These are phyloP conservation scores for Trichoderma koningiopsis DNA, from an alignment of 2,329 filamentous ascomycete species.

Conservation along the genomic window DNA sequence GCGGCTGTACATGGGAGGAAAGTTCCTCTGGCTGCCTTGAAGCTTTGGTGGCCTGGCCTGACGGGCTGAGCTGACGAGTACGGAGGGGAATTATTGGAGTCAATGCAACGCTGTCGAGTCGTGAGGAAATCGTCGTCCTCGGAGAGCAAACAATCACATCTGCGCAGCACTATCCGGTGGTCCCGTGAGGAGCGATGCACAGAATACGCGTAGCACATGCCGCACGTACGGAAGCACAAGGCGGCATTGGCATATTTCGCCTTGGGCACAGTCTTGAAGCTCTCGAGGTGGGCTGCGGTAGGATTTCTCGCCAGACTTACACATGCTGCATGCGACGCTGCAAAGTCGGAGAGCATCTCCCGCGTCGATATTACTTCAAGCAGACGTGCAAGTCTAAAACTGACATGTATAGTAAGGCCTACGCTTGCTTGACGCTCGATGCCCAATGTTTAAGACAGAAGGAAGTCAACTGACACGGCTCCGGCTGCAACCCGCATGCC, in stretches of 20 bases:
- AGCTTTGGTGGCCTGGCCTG: not conserved
- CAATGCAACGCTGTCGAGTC: constrained; percentile 5
- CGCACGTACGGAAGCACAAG: not conserved
- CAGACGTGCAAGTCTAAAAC: not conserved
- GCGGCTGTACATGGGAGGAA: not conserved
- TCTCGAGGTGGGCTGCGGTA: constrained; percentile 4
- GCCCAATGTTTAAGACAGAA: constrained; percentile 2
- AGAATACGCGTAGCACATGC: not conserved
- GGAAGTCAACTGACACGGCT: not conserved
- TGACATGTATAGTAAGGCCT: not conserved
- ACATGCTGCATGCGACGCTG: constrained; percentile 20
- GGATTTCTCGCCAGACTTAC: constrained; percentile 4
- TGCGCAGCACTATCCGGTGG: constrained; percentile 7
- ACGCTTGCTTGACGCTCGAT: not conserved
- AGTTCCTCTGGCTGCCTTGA: not conserved
- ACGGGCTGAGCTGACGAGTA: not conserved
- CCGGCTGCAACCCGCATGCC: not conserved
- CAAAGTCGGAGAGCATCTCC: not conserved
- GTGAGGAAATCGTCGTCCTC: not conserved
- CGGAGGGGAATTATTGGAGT: not conserved
- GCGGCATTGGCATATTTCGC: not conserved
- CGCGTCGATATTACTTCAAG: not conserved
- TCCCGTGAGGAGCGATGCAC: constrained; percentile 5
- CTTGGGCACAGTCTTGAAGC: constrained; percentile 1
- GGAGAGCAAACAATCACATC: not conserved